Conservation (phyloP, 768 basidiomycete species). For the Amanita polypyramis region DNA sequence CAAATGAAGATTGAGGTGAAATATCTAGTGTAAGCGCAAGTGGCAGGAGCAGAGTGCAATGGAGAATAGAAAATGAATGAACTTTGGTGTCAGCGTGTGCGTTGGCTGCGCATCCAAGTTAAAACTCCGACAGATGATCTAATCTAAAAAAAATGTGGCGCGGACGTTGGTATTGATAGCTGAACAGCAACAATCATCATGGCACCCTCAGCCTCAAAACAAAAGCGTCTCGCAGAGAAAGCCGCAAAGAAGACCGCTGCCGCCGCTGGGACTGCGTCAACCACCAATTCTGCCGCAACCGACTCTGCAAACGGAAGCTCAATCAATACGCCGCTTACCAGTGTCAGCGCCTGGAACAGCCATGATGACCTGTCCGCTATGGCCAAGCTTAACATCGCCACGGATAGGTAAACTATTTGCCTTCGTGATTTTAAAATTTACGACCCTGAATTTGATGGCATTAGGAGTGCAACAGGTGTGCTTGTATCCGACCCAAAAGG, state of each 20-base stretch:
- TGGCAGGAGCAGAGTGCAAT: too few relatives aligned
- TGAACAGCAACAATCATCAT: slow-evolving; percentile 22
- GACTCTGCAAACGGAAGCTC: slow-evolving; percentile 57
- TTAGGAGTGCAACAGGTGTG: slow-evolving; percentile 84
- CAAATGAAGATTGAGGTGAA: too few relatives aligned
- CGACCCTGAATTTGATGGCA: slow-evolving; percentile 8
- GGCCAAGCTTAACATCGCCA: slow-evolving; percentile 84
- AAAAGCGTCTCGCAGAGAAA: slow-evolving; percentile 93
- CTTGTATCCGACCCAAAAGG: slow-evolving; percentile 86
- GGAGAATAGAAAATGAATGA: too few relatives aligned
- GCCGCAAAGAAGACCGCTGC: slow-evolving; percentile 68
- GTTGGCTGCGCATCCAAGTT: too few relatives aligned
- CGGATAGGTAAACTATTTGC: slow-evolving; percentile 57
- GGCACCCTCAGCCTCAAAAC: slow-evolving; percentile 77
- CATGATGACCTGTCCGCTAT: slow-evolving; percentile 74
- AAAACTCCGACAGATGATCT: slow-evolving; percentile 24
- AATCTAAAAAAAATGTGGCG: slow-evolving; percentile 23
- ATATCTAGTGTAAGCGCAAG: too few relatives aligned
- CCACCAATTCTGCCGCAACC: slow-evolving; percentile 47
- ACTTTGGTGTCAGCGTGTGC: too few relatives aligned
- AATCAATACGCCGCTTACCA: slow-evolving; percentile 73
- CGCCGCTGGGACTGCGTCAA: slow-evolving; percentile 26
- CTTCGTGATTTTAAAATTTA: neutral
- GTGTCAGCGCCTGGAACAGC: slow-evolving; percentile 68
- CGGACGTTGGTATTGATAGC: slow-evolving; percentile 13